Percentiles rank a stretch among this genome's conserved stretches.
phyloP scores from a whole-genome alignment of 352 stramenopile genomes.

The Porosira glacialis region DNA sequence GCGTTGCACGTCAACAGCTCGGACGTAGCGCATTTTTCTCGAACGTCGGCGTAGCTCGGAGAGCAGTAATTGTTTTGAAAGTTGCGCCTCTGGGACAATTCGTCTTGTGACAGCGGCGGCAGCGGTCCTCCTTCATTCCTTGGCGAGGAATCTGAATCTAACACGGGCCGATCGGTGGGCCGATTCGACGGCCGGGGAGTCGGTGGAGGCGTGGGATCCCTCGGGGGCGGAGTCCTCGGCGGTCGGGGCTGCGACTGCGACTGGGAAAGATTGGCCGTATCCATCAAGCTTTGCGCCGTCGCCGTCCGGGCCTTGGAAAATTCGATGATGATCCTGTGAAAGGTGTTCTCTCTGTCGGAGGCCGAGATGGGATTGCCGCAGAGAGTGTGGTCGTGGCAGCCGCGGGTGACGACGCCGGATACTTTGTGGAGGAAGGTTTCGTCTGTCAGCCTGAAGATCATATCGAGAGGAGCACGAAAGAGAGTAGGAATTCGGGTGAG shows the following conservation, averaged over 20 bases:
- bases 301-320: constrained; percentile 36
- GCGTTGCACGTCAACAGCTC: no score
- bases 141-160: no score
- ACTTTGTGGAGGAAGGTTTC: constrained; percentile 31
- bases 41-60: no score
- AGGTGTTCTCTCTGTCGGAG: constrained; percentile 23
- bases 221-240: constrained; percentile 4
- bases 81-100: no score
- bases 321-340: constrained; percentile 31
- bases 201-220: background rate
- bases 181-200: constrained; percentile 1
- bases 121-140: no score
- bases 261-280: background rate
- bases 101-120: no score
- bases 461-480: no score
- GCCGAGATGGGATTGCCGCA: constrained; percentile 30
- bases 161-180: background rate
- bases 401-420: constrained; percentile 30
- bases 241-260: background rate
- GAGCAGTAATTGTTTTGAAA: no score
- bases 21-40: no score
- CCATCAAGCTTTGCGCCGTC: background rate
- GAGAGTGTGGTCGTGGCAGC: constrained; percentile 22
- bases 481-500: no score
- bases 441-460: no score